Percentiles rank a stretch among this genome's conserved stretches.
These are phyloP conservation scores for Mycena epipterygia DNA, from an alignment of 768 basidiomycete species.

Conservation along the genomic window DNA sequence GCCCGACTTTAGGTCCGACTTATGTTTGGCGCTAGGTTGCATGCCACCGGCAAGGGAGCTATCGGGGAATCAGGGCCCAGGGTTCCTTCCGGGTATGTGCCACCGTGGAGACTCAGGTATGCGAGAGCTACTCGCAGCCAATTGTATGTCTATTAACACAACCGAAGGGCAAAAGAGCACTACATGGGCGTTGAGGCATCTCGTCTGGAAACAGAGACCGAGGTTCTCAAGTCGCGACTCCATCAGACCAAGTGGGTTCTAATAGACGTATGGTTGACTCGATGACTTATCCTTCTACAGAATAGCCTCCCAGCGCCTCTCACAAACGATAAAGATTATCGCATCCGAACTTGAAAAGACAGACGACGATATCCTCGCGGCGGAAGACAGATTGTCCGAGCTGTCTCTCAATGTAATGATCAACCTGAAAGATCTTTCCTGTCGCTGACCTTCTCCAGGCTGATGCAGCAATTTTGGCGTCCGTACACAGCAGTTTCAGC, in stretches of 20 bases:
- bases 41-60: slow-evolving; percentile 13
- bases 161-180: slow-evolving; percentile 42
- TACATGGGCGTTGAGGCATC: slow-evolving; percentile 43
- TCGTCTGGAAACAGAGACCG: slow-evolving; percentile 44
- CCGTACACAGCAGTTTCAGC: slow-evolving; percentile 8
- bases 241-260: slow-evolving; percentile 47
- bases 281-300: slow-evolving; percentile 30
- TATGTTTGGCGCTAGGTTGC: slow-evolving; percentile 27
- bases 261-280: neutral
- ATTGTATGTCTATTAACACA: neutral
- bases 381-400: slow-evolving; percentile 44
- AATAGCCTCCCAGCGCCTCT: slow-evolving; percentile 40
- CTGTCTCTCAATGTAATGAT: slow-evolving; percentile 45
- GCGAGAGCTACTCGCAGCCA: no score
- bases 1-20: neutral
- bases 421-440: neutral
- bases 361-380: slow-evolving; percentile 35
- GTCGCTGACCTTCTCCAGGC: neutral
- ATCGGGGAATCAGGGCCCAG: neutral
- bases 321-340: slow-evolving; percentile 42
- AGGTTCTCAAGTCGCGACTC: slow-evolving; percentile 44
- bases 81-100: slow-evolving; percentile 30
- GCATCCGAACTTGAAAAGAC: slow-evolving; percentile 39
- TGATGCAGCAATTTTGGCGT: neutral
- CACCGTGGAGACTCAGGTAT: slow-evolving; percentile 41